Percentiles rank a stretch among this genome's conserved stretches.
Conservation (phyloP, 2,329 filamentous ascomycete genomes). For the Aspergillus tamarii region DNA sequence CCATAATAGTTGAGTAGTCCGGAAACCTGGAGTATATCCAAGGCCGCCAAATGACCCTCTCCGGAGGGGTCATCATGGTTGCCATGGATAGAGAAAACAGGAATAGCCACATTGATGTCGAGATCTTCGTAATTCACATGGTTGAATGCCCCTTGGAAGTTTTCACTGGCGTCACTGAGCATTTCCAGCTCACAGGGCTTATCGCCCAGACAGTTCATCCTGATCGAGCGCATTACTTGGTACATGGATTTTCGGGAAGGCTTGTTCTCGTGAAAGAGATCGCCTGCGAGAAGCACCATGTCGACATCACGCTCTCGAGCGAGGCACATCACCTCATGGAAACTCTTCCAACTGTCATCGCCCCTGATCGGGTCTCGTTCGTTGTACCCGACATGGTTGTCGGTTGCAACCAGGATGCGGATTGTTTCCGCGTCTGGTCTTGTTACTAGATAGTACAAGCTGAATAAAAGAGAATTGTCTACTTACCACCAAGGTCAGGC, state of each 20-base stretch:
- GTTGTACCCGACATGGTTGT: slow-evolving; percentile 97
- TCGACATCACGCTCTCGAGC: slow-evolving; percentile 89
- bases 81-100: slow-evolving; percentile 96
- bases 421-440: slow-evolving; percentile 74
- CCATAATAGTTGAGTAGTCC: slow-evolving; percentile 97
- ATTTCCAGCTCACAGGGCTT: slow-evolving; percentile 96
- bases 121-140: slow-evolving; percentile 98
- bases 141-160: slow-evolving; percentile 85
- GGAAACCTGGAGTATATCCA: slow-evolving; percentile 88
- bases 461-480: background rate
- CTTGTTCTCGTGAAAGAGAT: slow-evolving; percentile 98
- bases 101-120: slow-evolving; percentile 95
- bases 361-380: slow-evolving; percentile 93
- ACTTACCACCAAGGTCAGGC: slow-evolving; percentile 33
- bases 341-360: slow-evolving; percentile 94
- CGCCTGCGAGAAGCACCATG: slow-evolving; percentile 93
- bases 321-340: slow-evolving; percentile 91
- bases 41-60: slow-evolving; percentile 85
- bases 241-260: slow-evolving; percentile 95
- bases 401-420: slow-evolving; percentile 88
- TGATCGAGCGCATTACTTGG: slow-evolving; percentile 92
- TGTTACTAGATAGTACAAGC: background rate
- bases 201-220: slow-evolving; percentile 91
- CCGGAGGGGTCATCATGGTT: slow-evolving; percentile 99
- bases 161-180: slow-evolving; percentile 87